These are phyloP conservation scores for Metarhizium rileyi DNA, from an alignment of 2,329 filamentous ascomycete genomes.

Conservation along the genomic window DNA sequence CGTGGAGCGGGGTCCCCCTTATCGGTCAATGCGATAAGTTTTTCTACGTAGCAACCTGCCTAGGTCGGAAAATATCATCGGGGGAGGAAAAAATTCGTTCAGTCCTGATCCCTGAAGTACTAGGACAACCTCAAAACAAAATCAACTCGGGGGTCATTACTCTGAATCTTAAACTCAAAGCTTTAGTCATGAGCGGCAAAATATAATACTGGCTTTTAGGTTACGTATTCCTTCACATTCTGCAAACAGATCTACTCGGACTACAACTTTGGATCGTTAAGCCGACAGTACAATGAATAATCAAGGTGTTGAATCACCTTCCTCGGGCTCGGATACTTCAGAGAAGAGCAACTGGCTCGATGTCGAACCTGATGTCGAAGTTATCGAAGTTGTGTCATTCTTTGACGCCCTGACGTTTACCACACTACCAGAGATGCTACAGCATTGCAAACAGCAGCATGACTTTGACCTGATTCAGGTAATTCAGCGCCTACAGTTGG, in stretches of 20 bases:
- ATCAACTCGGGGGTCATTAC: too few species aligned
- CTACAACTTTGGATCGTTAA: not conserved
- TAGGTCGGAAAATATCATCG: too few species aligned
- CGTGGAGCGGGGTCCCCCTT: not conserved
- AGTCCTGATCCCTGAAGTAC: too few species aligned
- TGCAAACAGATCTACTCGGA: not conserved
- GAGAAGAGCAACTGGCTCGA: constrained; percentile 43
- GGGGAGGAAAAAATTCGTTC: too few species aligned
- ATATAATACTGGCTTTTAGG: too few species aligned
- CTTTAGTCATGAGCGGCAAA: too few species aligned
- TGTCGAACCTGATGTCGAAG: constrained; percentile 53
- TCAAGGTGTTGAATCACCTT: constrained; percentile 9
- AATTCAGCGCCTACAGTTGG: constrained; percentile 48
- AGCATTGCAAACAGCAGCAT: constrained; percentile 56
- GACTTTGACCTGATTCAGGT: constrained; percentile 57
- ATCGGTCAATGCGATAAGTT: not conserved
- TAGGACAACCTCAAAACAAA: too few species aligned
- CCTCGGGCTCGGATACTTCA: constrained; percentile 18
- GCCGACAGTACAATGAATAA: not conserved
- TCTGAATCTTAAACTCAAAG: too few species aligned
- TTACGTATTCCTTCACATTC: too few species aligned
- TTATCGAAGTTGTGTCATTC: constrained; percentile 54
- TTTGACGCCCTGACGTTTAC: constrained; percentile 58
- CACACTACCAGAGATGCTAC: constrained; percentile 55
- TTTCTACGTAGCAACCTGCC: too few species aligned